Base-by-base conservation (phyloP, 129 eudicot genomes). In the Apium graveolens region DNA sequence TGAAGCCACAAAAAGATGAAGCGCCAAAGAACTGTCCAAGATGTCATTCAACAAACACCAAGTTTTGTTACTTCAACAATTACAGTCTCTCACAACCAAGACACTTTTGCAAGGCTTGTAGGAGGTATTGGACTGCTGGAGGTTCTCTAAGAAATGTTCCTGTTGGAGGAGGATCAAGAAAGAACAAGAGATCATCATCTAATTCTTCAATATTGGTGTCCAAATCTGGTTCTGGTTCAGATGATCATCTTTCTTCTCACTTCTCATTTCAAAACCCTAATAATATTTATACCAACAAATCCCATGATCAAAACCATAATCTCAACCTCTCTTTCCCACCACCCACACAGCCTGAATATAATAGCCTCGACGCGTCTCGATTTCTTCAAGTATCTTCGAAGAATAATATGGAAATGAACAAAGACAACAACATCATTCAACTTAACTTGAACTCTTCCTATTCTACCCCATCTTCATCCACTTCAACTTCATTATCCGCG, bases 121-220 rank as follows among this genome's bases (percentile, higher is more conserved):
- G 90, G 75, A 89, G 97, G 89, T 91, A 91, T 38, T 91, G 97
- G 97, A 91, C 97, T 41, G 83, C 86, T 82, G 97, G 97, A 46
- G 97, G 97, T 7, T 84, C 97, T 21, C 88, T 91, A 14, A 86
- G 97, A 77, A 91, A 91, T 73, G 94, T 91, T 60, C 97, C 97
- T 8, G 92, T 91, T 32, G 97, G 97, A 14, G 97, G 97, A 10
- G 97, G 97, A 21, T 92, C 97, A 31, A 79, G 97, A 78, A 91
- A 91, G 88, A 89, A 91, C 89, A 91, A 86, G 81, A 81, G 87
- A 82, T 73, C 88, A 82, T 73, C 88, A 3, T 53, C 85, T 1
- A 38, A 83, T 14, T 80, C 89, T n/a, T n/a, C n/a, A n/a, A n/a
- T n/a, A 8, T 42, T 83, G 29, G 31, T 85, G 5, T 74, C 86